Base-by-base conservation (phyloP, 306 rosid genomes). In the Clitoria ternatea region DNA sequence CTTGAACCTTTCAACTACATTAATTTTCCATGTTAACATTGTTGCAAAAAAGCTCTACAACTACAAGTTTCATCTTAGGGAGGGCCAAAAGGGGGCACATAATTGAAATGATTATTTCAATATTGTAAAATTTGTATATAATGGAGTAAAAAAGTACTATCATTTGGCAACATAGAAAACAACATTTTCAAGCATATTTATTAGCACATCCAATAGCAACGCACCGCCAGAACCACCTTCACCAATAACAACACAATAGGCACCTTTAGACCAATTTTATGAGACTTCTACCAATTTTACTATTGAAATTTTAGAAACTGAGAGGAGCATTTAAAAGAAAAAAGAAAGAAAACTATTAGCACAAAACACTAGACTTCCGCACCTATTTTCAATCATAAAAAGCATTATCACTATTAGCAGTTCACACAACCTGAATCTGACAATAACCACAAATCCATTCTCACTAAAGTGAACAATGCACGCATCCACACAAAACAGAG, bases 151-250 rank as follows among this genome's bases (percentile, higher is more conserved):
- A 72, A 75, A 27, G 17, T 49, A 60, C 49, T n/a, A 72, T 76
- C 73, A 91, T 97, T 97, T 94, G 87, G 99, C 99, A 71, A 91
- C 99, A 82, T 89, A 94, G 80, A 91, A 94, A 75, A 94, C 97
- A 59, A 96, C 86, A 89, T 91, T 94, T 80, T 94, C 99, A 76
- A 94, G 99, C 99, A 94, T 91, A 74, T 79, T 86, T 94, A 83
- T 91, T 94, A 57, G 87, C 99, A 85, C 99, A 94, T 54, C 92
- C 99, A 62, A 94, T 94, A 74, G 97, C 99, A 63, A 94, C 43
- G 99, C 99, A 77, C 99, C 99, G 59, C 99, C 99, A 67, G 99
- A 94, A 55, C 99, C 99, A 66, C 99, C 99, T 89, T 94, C 99
- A 57, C 99, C 99, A 44, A 94, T 89, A 82, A 94, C 96, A 43